Evolutionary conservation across 1,284 basidiomycete genomes (phyloP).

Genomic region (Apiotrichum gamsii): DNA sequence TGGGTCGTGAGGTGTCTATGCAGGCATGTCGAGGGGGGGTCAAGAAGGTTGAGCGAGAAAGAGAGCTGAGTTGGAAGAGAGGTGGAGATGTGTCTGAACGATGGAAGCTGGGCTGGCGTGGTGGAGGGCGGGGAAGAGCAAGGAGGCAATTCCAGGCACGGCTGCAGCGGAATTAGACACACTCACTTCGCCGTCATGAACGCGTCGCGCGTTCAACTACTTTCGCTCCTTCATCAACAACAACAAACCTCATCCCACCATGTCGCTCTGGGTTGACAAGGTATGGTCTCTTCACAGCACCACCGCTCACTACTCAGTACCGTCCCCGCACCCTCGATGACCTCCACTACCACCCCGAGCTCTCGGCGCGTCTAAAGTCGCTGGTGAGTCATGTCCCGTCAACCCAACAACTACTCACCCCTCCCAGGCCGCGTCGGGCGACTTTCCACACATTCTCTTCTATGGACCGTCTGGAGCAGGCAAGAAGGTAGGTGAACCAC

Average conservation of each 20-base stretch:
- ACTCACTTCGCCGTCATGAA: too few species aligned
- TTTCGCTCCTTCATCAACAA: neutral
- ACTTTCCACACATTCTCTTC: slow-evolving; percentile 97
- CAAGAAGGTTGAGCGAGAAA: neutral
- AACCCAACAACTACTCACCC: neutral
- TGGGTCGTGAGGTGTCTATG: too few species aligned
- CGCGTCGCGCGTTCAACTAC: too few species aligned
- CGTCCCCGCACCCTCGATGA: slow-evolving; percentile 78
- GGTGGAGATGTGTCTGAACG: too few species aligned
- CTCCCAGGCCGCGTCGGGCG: slow-evolving; percentile 69
- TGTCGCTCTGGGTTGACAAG: slow-evolving; percentile 88
- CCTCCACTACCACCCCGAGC: slow-evolving; percentile 79
- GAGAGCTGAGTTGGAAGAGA: neutral
- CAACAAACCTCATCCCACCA: slow-evolving; percentile 44
- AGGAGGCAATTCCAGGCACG: too few species aligned
- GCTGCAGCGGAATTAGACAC: too few species aligned
- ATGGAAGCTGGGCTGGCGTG: too few species aligned
- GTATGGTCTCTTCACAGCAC: too few species aligned
- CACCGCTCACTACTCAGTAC: slow-evolving; percentile 53
- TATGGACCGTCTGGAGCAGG: slow-evolving; percentile 96
- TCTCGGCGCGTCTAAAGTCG: slow-evolving; percentile 73
- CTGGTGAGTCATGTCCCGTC: slow-evolving; percentile 52
- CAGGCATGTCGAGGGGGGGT: too few species aligned
- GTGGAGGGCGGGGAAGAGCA: too few species aligned
- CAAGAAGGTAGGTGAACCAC: slow-evolving; percentile 61